Conservation (phyloP, 345 rosid genomes). For the Boechera retrofracta region DNA sequence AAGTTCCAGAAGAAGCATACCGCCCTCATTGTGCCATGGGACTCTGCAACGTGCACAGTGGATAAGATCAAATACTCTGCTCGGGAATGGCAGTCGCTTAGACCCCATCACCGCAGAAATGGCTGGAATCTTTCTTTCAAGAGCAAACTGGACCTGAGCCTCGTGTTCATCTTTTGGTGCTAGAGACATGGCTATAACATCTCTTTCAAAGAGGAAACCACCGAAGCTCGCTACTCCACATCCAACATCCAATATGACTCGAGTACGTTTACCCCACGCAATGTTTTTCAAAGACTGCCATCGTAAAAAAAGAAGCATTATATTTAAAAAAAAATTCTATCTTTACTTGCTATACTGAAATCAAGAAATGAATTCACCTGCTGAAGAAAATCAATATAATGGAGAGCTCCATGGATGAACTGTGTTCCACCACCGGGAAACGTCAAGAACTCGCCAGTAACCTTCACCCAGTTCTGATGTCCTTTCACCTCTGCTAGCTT, state of each 20-base stretch:
- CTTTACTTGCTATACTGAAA: neutral
- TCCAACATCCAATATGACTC: slow-evolving; percentile 86
- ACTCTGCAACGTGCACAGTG: slow-evolving; percentile 98
- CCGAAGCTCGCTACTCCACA: slow-evolving; percentile 99
- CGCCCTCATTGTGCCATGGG: slow-evolving; percentile 93
- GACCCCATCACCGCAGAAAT: slow-evolving; percentile 98
- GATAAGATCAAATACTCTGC: slow-evolving; percentile 83
- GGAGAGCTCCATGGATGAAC: slow-evolving; percentile 93
- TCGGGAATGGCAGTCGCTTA: slow-evolving; percentile 80
- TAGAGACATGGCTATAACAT: slow-evolving; percentile 90
- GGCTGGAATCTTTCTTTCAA: slow-evolving; percentile 95
- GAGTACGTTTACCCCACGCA: slow-evolving; percentile 80
- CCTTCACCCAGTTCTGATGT: slow-evolving; percentile 96
- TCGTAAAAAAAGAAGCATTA: neutral
- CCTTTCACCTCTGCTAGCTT: slow-evolving; percentile 82
- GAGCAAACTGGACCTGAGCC: slow-evolving; percentile 97
- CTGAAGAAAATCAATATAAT: slow-evolving; percentile 67
- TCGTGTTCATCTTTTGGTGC: slow-evolving; percentile 98
- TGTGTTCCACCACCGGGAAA: slow-evolving; percentile 99
- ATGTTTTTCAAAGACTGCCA: slow-evolving; percentile 70
- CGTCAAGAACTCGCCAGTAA: slow-evolving; percentile 86
- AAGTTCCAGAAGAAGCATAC: slow-evolving; percentile 80
- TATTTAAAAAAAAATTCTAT: neutral
- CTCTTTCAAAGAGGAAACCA: slow-evolving; percentile 81
- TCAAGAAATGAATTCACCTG: slow-evolving; percentile 49